These are phyloP conservation scores for Daldinia childiae DNA, from an alignment of 495 filamentous ascomycete species.

Conservation along the genomic window DNA sequence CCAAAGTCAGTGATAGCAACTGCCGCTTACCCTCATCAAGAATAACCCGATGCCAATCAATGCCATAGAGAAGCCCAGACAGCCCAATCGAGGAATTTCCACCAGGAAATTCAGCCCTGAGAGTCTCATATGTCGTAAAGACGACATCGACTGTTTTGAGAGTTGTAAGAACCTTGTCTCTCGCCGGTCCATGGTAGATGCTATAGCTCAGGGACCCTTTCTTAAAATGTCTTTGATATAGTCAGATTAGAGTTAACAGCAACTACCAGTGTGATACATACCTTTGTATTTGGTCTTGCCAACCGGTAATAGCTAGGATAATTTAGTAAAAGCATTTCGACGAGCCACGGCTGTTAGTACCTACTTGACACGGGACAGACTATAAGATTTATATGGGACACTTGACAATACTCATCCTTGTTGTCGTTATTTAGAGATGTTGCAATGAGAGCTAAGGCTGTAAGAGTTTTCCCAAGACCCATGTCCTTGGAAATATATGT, in stretches of 20 bases:
- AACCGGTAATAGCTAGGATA: slow-evolving; percentile 36
- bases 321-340: background rate
- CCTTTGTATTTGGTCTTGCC: slow-evolving; percentile 45
- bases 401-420: background rate
- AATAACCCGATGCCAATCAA: slow-evolving; percentile 55
- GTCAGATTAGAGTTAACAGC: background rate
- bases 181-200: slow-evolving; percentile 50
- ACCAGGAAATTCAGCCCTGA: slow-evolving; percentile 39
- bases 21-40: slow-evolving; percentile 55
- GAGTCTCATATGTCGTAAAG: slow-evolving; percentile 55
- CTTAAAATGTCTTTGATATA: slow-evolving; percentile 36
- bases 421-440: background rate
- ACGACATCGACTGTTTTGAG: slow-evolving; percentile 49
- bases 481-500: slow-evolving; percentile 15
- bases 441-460: slow-evolving; percentile 19
- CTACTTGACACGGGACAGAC: slow-evolving; percentile 24
- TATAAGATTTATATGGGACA: background rate
- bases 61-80: slow-evolving; percentile 31
- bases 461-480: slow-evolving; percentile 30
- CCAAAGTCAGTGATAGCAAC: background rate
- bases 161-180: slow-evolving; percentile 16
- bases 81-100: background rate
- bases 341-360: background rate
- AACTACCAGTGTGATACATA: background rate
- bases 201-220: slow-evolving; percentile 38